phyloP scores from a whole-genome alignment of 1,139 yeast genomes.

The Zygosaccharomyces sapae region DNA sequence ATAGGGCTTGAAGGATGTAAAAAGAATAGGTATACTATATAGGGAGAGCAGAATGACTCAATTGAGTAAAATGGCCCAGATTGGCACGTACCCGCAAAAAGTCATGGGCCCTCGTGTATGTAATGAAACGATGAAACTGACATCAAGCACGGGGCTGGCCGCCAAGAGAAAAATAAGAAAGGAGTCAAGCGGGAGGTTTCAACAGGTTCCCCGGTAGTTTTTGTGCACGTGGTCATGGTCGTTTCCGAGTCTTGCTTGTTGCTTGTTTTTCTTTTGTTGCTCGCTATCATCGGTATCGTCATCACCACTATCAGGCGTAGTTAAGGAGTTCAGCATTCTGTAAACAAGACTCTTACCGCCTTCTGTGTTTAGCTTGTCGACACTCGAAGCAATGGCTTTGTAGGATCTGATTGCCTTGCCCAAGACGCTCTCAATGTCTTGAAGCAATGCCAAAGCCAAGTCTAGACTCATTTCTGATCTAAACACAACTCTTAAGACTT shows the following conservation, averaged over 20 bases:
- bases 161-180: not conserved
- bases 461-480: slow-evolving; percentile 68
- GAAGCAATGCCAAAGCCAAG: slow-evolving; percentile 66
- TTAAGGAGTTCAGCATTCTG: slow-evolving; percentile 25
- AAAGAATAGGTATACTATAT: not conserved
- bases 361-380: slow-evolving; percentile 6
- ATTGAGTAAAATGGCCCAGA: not conserved
- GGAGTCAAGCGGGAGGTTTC: not conserved
- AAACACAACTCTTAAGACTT: slow-evolving; percentile 81
- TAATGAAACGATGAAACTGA: not conserved
- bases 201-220: slow-evolving; percentile 33
- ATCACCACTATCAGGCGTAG: slow-evolving; percentile 23
- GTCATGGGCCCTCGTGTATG: not conserved
- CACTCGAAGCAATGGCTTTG: slow-evolving; percentile 30
- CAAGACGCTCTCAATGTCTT: slow-evolving; percentile 55
- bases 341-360: slow-evolving; percentile 19
- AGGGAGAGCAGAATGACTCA: not conserved
- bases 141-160: not conserved
- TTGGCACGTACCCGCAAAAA: no score
- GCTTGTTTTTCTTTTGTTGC: slow-evolving; percentile 6
- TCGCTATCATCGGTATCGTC: slow-evolving; percentile 9
- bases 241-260: slow-evolving; percentile 10
- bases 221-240: slow-evolving; percentile 14
- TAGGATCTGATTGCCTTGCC: slow-evolving; percentile 50
- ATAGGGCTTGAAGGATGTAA: not conserved